A percentile compares a stretch with the other conserved stretches of the same genome.
These are phyloP conservation scores for Lecanicillium sp. DNA, from an alignment of 2,329 filamentous ascomycete genomes.

Conservation along the genomic window DNA sequence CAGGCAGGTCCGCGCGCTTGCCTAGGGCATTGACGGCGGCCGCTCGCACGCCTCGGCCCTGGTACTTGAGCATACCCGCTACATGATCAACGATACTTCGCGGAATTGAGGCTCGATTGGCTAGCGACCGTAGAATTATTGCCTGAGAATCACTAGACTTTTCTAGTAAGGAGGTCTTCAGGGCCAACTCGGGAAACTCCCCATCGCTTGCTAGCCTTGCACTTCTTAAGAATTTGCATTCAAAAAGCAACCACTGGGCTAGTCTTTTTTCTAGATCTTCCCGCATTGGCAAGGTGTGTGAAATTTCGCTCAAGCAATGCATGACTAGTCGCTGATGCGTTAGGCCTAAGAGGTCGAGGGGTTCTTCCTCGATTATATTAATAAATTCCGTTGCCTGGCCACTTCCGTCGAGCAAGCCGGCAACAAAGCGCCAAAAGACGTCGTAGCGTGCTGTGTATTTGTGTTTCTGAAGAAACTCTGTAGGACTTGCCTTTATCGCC, in stretches of 20 bases:
- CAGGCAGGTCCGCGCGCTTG: no score
- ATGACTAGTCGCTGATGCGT: conserved; percentile 28
- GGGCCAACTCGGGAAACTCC: conserved; percentile 11
- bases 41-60: no score
- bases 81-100: no score
- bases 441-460: conserved; percentile 31
- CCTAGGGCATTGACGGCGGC: no score
- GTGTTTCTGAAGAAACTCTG: conserved; percentile 20
- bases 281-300: conserved; percentile 7
- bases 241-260: conserved; percentile 14
- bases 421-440: conserved; percentile 33
- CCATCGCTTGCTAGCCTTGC: conserved; percentile 9
- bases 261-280: conserved; percentile 10
- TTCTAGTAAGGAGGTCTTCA: no score
- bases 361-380: conserved; percentile 20
- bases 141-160: no score
- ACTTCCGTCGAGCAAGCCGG: conserved; percentile 24
- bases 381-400: conserved; percentile 17
- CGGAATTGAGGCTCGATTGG: no score
- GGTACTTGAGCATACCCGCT: no score
- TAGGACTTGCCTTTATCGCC: conserved; percentile 3
- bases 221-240: conserved; percentile 10
- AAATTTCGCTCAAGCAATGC: conserved; percentile 26
- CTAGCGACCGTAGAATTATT: no score
- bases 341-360: conserved; percentile 26